These are phyloP conservation scores for Dunaliella sp. DNA, from an alignment of 139 green algal genomes.

Conservation along the genomic window DNA sequence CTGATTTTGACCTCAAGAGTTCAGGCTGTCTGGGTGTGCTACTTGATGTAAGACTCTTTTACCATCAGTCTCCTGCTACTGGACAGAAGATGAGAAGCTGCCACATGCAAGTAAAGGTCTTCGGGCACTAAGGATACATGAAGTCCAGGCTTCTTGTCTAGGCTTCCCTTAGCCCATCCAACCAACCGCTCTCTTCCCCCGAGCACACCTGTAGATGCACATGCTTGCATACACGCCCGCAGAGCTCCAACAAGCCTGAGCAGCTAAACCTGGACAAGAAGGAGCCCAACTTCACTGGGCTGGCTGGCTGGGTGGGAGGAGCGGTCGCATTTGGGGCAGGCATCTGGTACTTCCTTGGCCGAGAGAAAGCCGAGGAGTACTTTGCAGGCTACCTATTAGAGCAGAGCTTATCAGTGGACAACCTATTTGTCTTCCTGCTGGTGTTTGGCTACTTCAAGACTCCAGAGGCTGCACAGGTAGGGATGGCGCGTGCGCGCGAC, in stretches of 20 bases:
- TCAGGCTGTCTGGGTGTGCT: too few relatives aligned
- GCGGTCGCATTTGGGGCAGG: conserved; percentile 69
- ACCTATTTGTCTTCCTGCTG: conserved; percentile 98
- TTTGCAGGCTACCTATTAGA: conserved; percentile 96
- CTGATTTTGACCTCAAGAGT: background rate
- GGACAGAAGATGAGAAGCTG: too few relatives aligned
- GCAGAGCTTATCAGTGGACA: conserved; percentile 94
- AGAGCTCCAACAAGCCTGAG: background rate
- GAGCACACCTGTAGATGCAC: too few relatives aligned
- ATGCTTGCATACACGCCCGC: too few relatives aligned
- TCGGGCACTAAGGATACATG: too few relatives aligned
- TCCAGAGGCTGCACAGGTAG: conserved; percentile 61
- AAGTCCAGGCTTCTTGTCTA: too few relatives aligned
- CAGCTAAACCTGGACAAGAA: background rate
- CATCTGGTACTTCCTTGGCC: conserved; percentile 56
- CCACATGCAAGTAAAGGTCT: too few relatives aligned
- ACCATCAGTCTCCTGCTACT: too few relatives aligned
- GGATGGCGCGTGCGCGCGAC: too few relatives aligned
- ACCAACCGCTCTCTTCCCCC: too few relatives aligned
- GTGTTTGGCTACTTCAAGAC: conserved; percentile 92
- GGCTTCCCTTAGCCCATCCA: too few relatives aligned
- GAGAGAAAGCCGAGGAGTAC: conserved; percentile 64
- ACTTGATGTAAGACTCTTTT: too few relatives aligned
- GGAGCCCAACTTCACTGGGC: background rate
- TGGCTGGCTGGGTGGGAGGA: conserved; percentile 47